Evolutionary conservation across 2,329 filamentous ascomycete genomes (phyloP), one percentile per base, ranked within the genome.

Genomic region (Fusarium begoniae): DNA sequence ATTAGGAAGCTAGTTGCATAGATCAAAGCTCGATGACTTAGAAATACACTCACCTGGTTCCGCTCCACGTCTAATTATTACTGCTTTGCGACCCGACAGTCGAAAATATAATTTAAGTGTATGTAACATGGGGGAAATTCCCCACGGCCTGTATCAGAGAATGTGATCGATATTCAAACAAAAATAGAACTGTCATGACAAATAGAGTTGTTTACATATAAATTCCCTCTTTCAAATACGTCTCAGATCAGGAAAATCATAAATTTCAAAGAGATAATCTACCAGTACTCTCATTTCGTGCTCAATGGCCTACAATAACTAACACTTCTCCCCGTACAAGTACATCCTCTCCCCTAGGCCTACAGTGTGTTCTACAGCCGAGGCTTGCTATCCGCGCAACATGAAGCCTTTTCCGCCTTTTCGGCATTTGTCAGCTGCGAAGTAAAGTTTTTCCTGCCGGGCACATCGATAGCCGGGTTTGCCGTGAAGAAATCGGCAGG

Each of bases 391-490:
- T 53, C 32, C 0, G 32, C 5, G 9, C 50, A 53, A 3, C 50
- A 38, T 12, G n/a, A 5, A 14, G n/a, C 0, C 9, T 5, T 9
- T 1, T 17, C n/a, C 0, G 3, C 3, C 9, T 38, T 53, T 6
- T 53, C 50, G 1, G n/a, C 32, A 12, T 53, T 22, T 6, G 50
- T 53, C 4, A 53, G 7, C 13, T 38, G 50, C 0, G 50, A 53
- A 0, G 50, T 53, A 4, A 38, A 53, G 32, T 53, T 53, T n/a
- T 53, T 53, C 32, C 50, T 53, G 13, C 50, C 50, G 0, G 66
- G 66, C 5, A 69, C 64, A 26, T 68, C 66, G 5, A 69, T 69
- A 0, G 65, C 63, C 0, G 63, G 63, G 2, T 68, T 68, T 0
- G 35, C 48, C 1, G 65, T 68, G 2, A 68, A 68, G 26, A 68